Evolutionary conservation across 371 early-diverging fungal species (phyloP).

Genomic region (Apophysomyces ossiformis): DNA sequence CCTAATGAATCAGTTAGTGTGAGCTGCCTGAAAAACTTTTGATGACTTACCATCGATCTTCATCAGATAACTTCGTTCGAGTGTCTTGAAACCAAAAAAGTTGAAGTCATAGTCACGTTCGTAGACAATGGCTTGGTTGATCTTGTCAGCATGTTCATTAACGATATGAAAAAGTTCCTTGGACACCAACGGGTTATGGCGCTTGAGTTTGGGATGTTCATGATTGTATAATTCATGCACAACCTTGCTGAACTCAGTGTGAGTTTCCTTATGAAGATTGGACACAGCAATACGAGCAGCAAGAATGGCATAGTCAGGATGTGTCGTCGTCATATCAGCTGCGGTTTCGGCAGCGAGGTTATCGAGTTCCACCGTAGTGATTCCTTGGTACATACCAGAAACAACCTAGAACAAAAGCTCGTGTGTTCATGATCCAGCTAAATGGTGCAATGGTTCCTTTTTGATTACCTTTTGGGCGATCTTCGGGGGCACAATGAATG

Average conservation of each 20-base stretch:
- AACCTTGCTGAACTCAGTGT: slow-evolving; percentile 90
- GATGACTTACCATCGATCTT: slow-evolving; percentile 71
- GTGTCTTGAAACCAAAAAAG: slow-evolving; percentile 99
- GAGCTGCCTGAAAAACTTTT: background rate
- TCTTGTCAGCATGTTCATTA: slow-evolving; percentile 76
- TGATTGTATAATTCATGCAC: slow-evolving; percentile 87
- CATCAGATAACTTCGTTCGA: slow-evolving; percentile 96
- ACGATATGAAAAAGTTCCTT: slow-evolving; percentile 77
- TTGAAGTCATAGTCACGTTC: slow-evolving; percentile 97
- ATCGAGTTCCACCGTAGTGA: slow-evolving; percentile 95
- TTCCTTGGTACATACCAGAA: slow-evolving; percentile 95
- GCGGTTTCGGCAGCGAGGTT: slow-evolving; percentile 98
- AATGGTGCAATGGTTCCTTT: background rate
- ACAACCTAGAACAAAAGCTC: slow-evolving; percentile 71
- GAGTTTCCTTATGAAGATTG: slow-evolving; percentile 97
- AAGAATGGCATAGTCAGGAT: slow-evolving; percentile 97
- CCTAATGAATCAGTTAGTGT: background rate
- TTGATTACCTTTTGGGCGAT: slow-evolving; percentile 88
- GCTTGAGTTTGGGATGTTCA: slow-evolving; percentile 88
- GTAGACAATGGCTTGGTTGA: slow-evolving; percentile 94
- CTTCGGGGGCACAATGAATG: slow-evolving; percentile 90
- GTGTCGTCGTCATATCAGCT: slow-evolving; percentile 96
- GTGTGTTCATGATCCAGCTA: background rate
- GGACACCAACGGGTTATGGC: slow-evolving; percentile 88
- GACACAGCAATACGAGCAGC: slow-evolving; percentile 98